phyloP scores from a whole-genome alignment of 2,329 filamentous ascomycete species.

The Fusarium verrucosum region DNA sequence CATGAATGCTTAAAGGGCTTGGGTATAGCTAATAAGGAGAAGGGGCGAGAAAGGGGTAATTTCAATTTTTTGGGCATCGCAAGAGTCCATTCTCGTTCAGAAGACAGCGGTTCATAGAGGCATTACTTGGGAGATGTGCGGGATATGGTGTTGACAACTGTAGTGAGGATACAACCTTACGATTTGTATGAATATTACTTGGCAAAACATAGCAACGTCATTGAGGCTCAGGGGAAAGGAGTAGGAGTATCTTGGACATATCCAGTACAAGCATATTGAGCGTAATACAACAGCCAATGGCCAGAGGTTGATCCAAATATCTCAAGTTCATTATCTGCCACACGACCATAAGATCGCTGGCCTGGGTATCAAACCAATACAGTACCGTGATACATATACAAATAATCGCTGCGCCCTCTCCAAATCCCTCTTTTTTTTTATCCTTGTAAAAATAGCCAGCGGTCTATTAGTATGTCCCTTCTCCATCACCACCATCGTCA shows the following conservation, averaged over 20 bases:
- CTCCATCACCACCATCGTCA: constrained; percentile 62
- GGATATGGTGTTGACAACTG: constrained; percentile 8
- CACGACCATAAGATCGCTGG: constrained; percentile 24
- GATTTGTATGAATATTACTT: constrained; percentile 44
- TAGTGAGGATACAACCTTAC: constrained; percentile 28
- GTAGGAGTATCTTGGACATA: not conserved
- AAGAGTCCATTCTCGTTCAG: constrained; percentile 17
- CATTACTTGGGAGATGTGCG: not conserved
- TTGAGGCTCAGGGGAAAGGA: constrained; percentile 1
- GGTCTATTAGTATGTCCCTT: constrained; percentile 50
- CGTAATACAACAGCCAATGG: not conserved
- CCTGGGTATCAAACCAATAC: constrained; percentile 44
- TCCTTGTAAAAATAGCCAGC: not conserved
- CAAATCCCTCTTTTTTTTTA: constrained; percentile 9
- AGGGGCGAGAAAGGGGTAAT: constrained; percentile 11
- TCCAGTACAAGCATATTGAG: not conserved
- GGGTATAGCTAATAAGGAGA: not conserved
- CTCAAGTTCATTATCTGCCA: constrained; percentile 39
- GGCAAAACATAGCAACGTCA: constrained; percentile 6
- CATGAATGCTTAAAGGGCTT: constrained; percentile 41
- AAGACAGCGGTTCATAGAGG: constrained; percentile 2
- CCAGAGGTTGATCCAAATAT: constrained; percentile 2
- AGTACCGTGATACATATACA: constrained; percentile 34
- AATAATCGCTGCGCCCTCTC: constrained; percentile 22
- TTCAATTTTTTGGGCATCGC: constrained; percentile 19